phyloP scores from a whole-genome alignment of 2,329 filamentous ascomycete species.

The Colletotrichum sp. region DNA sequence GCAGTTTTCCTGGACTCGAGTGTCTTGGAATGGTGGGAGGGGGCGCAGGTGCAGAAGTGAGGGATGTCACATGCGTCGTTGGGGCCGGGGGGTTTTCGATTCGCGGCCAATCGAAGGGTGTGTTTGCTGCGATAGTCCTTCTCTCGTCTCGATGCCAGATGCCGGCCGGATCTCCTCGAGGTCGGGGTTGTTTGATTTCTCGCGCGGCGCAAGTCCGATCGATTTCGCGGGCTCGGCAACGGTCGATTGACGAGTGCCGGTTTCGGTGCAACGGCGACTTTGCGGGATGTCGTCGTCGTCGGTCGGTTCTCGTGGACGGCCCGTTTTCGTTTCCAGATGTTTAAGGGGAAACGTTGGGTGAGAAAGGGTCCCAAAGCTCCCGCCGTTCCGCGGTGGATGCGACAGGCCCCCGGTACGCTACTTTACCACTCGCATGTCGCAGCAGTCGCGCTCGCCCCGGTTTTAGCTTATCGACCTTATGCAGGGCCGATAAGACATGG shows the following conservation, averaged over 20 bases:
- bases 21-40: conserved; percentile 18
- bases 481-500: background rate
- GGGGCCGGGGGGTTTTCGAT: background rate
- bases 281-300: background rate
- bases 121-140: background rate
- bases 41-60: conserved; percentile 10
- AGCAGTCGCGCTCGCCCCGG: background rate
- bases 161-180: background rate
- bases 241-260: background rate
- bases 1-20: conserved; percentile 13
- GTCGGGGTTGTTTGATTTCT: background rate
- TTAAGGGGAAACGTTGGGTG: conserved; percentile 16
- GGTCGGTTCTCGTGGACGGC: conserved; percentile 1
- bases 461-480: conserved; percentile 9
- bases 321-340: conserved; percentile 4
- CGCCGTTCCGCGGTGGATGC: conserved; percentile 18
- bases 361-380: background rate
- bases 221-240: background rate
- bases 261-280: background rate
- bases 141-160: background rate
- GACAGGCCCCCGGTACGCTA: background rate
- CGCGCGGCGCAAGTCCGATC: background rate
- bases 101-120: conserved; percentile 16
- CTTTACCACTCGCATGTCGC: background rate
- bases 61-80: conserved; percentile 23